Evolutionary conservation across 441 rosid genomes (phyloP), one percentile per base, ranked within the genome.

Genomic region (Adansonia grandidieri): DNA sequence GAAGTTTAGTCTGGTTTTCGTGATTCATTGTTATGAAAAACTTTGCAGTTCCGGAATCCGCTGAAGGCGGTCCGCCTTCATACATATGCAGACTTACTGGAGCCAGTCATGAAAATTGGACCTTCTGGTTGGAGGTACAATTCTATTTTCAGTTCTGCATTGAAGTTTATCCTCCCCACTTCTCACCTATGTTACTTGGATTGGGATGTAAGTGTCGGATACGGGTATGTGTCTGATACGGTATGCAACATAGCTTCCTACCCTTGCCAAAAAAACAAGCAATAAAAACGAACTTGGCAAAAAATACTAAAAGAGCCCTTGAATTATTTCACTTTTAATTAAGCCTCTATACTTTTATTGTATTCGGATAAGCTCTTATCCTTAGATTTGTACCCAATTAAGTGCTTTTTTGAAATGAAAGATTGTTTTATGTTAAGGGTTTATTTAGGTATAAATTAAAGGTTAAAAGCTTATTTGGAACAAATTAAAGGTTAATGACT

Each of bases 111-210:
- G 93, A 91, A 82, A 96, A 88, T 67, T 96, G 98, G 99, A 88
- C 79, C 58, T 96, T 96, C 86, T 94, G 99, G 99, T 79, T 96
- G 72, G 97, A 96, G 89, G 98, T 95, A 86, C 81, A 56, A 28
- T 67, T 80, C 61, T 7, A 9, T 60, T 50, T 48, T 57, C 66
- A 62, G 53, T 45, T 4, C n/a, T 64, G 44, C 44, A 50, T 70
- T 9, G 13, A 50, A n/a, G 2, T 28, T 50, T 51, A 47, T 63
- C 70, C 47, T 75, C 78, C 62, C 15, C 10, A 13, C 37, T 48
- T 66, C 17, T 9, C 56, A 32, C 40, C 40, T 32, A 3, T 32
- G 5, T 32, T 32, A 32, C 40, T 32, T 32, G 40, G 40, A 32
- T 2, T 32, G 40, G 5, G 40, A 32, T 32, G 40, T 32, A 0